phyloP scores from a whole-genome alignment of 2,329 filamentous ascomycete species.

The Fusarium pseudograminearum region DNA sequence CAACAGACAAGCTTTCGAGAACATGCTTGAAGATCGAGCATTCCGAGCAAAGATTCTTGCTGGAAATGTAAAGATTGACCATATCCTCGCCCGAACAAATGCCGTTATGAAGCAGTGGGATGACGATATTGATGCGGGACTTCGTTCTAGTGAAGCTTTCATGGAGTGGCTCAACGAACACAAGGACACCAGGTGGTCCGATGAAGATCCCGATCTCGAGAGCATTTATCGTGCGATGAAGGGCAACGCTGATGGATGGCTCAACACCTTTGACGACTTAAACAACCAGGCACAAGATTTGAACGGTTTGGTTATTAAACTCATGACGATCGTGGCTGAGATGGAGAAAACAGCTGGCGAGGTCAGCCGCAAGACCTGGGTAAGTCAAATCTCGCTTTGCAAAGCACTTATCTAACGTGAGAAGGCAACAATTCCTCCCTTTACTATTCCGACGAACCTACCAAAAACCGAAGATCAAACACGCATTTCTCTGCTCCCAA shows the following conservation, averaged over 20 bases:
- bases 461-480: slow-evolving; percentile 18
- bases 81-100: slow-evolving; percentile 85
- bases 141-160: slow-evolving; percentile 81
- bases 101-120: slow-evolving; percentile 80
- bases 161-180: slow-evolving; percentile 79
- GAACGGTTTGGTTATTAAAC: slow-evolving; percentile 75
- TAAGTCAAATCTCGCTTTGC: slow-evolving; percentile 56
- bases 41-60: slow-evolving; percentile 86
- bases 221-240: slow-evolving; percentile 91
- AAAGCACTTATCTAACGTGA: slow-evolving; percentile 20
- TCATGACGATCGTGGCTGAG: slow-evolving; percentile 82
- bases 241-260: slow-evolving; percentile 92
- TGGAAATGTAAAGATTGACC: slow-evolving; percentile 91
- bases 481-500: slow-evolving; percentile 17
- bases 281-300: slow-evolving; percentile 78
- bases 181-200: slow-evolving; percentile 68
- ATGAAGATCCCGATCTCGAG: slow-evolving; percentile 68
- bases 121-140: slow-evolving; percentile 81
- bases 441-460: slow-evolving; percentile 38
- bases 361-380: slow-evolving; percentile 82
- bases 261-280: slow-evolving; percentile 80
- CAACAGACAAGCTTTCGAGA: slow-evolving; percentile 84
- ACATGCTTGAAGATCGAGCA: slow-evolving; percentile 84
- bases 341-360: slow-evolving; percentile 88
- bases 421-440: slow-evolving; percentile 46